Evolutionary conservation across 2,329 filamentous ascomycete species (phyloP), one percentile per base, ranked within the genome.

Genomic region (Sarocladium oryzae): DNA sequence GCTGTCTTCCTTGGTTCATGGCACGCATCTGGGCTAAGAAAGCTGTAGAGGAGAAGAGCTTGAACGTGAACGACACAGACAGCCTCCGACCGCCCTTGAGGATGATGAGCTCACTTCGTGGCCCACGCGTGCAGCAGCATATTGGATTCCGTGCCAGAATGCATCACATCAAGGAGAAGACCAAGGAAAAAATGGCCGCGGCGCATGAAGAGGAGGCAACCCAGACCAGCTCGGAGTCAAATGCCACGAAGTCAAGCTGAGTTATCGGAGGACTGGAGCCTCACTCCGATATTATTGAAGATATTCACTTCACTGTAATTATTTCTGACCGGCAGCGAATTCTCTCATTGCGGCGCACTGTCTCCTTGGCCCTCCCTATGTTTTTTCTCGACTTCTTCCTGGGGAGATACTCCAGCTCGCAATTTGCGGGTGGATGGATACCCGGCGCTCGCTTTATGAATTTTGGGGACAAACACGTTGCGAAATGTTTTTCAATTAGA

Each of bases 51-150:
- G 56, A 57, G 30, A 59, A 58, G 48, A 49, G 53, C 7, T 36
- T 56, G 28, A 55, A 57, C n/a, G 55, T 57, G 2, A 49, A 53
- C 9, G 57, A 57, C 3, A 60, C 61, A 11, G 55, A 66, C 2
- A 55, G 60, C 33, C 33, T 55, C 18, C 52, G 54, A 13, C 57
- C 54, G 15, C 61, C 63, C 21, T 51, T 64, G 49, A 57, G 63
- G 24, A 53, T 61, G 48, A 62, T 63, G 56, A 66, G 62, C 40
- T 63, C 62, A 15, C 54, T 66, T 23, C 59, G 63, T 18, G 63
- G 63, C 5, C 60, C 57, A 2, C 60, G 63, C 2, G 61, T 64
- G 4, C 59, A 61, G 24, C 56, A 60, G 49, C 62, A 65, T 11
- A 59, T 63, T 45, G 62, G 63, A 10, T 66, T 66, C 55, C 56